These are phyloP conservation scores for Magnaporthales sp. DNA, from an alignment of 2,329 filamentous ascomycete genomes.

Conservation along the genomic window DNA sequence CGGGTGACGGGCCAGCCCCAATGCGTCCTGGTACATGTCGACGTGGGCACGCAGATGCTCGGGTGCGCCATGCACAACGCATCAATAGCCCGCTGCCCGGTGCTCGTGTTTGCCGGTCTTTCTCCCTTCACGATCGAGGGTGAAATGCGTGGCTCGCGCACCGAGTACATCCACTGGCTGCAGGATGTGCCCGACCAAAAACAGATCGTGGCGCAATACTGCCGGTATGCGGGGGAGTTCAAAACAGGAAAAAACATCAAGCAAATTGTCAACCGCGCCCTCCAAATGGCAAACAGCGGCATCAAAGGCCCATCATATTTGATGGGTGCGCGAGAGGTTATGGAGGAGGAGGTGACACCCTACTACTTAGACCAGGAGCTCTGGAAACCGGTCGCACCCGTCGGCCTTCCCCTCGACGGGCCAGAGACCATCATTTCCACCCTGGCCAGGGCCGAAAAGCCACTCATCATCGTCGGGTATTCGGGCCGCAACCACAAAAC, in stretches of 20 bases:
- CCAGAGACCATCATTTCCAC: conserved; percentile 52
- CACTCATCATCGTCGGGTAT: conserved; percentile 64
- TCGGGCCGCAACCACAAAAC: conserved; percentile 58
- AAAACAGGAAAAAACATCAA: conserved; percentile 80
- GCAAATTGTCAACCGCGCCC: conserved; percentile 77
- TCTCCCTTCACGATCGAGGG: conserved; percentile 33
- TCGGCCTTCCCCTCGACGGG: conserved; percentile 44
- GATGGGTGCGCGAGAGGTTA: conserved; percentile 67
- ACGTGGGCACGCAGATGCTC: conserved; percentile 66
- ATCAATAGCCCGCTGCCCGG: conserved; percentile 56
- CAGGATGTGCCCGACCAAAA: conserved; percentile 32
- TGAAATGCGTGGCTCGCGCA: conserved; percentile 29
- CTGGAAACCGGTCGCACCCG: conserved; percentile 64
- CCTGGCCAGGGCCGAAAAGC: conserved; percentile 53
- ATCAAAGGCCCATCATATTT: conserved; percentile 77
- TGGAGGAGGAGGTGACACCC: conserved; percentile 75
- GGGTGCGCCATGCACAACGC: conserved; percentile 66
- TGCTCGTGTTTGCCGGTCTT: conserved; percentile 37
- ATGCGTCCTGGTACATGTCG: conserved; percentile 64
- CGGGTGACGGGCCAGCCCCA: conserved; percentile 58
- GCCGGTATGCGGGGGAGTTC: conserved; percentile 73
- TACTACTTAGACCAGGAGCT: conserved; percentile 59
- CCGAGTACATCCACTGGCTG: conserved; percentile 34
- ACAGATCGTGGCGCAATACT: conserved; percentile 68
- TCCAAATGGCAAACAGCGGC: conserved; percentile 72